Evolutionary conservation across 2,329 filamentous ascomycete genomes (phyloP).

Genomic region (Cercospora sesami): DNA sequence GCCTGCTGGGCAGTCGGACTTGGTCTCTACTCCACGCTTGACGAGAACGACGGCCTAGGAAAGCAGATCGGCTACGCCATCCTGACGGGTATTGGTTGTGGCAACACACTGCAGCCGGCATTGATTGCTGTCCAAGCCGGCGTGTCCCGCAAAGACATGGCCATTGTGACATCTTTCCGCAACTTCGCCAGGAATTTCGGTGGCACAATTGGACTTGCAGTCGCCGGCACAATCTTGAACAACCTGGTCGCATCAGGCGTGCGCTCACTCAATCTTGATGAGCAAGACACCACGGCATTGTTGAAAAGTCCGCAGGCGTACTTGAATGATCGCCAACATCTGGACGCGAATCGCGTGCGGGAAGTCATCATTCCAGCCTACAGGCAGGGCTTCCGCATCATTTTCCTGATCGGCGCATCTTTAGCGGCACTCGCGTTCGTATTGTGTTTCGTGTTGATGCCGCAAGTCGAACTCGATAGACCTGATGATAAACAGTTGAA

Average conservation of each 20-base stretch:
- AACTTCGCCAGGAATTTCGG: constrained; percentile 51
- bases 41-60: constrained; percentile 44
- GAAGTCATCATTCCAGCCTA: constrained; percentile 37
- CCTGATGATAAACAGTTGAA: constrained; percentile 25
- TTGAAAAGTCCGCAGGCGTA: constrained; percentile 20
- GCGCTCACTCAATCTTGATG: constrained; percentile 13
- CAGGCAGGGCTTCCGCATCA: constrained; percentile 42
- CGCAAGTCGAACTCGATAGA: constrained; percentile 35
- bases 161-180: constrained; percentile 55
- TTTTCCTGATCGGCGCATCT: constrained; percentile 44
- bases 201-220: constrained; percentile 38
- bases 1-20: constrained; percentile 25
- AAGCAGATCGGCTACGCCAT: constrained; percentile 58
- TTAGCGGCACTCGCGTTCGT: constrained; percentile 41
- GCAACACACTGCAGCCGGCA: constrained; percentile 56
- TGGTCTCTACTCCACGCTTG: constrained; percentile 25
- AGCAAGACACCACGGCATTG: constrained; percentile 17
- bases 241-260: constrained; percentile 19
- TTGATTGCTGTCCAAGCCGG: constrained; percentile 58
- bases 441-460: constrained; percentile 41
- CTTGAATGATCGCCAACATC: constrained; percentile 28
- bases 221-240: constrained; percentile 24
- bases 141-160: constrained; percentile 50
- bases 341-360: constrained; percentile 36
- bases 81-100: constrained; percentile 54